Conservation (phyloP, 1,284 basidiomycete species). For the Ustilago trichophora region DNA sequence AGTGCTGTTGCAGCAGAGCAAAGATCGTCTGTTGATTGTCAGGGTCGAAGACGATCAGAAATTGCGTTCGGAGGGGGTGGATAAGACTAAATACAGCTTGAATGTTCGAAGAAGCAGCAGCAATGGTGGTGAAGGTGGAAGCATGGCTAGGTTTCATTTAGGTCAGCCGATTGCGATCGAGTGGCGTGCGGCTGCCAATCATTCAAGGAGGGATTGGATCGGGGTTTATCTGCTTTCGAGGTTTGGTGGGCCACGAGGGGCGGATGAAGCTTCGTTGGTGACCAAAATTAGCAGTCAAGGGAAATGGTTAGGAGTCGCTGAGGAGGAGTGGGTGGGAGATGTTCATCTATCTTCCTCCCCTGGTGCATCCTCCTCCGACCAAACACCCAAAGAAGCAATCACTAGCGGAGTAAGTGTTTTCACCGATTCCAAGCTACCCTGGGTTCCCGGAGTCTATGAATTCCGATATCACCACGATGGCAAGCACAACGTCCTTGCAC, state of each 20-base stretch:
- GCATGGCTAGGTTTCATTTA: conserved; percentile 76
- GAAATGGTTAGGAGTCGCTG: conserved; percentile 89
- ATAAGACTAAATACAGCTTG: conserved; percentile 46
- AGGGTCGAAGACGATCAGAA: conserved; percentile 50
- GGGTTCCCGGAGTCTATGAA: conserved; percentile 87
- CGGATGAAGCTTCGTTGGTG: conserved; percentile 37
- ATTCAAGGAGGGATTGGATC: conserved; percentile 96
- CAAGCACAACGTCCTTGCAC: conserved; percentile 92
- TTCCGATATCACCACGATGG: conserved; percentile 72
- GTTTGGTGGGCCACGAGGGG: conserved; percentile 31
- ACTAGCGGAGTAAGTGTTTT: conserved; percentile 37
- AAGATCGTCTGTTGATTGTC: conserved; percentile 72
- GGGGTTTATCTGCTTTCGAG: conserved; percentile 76
- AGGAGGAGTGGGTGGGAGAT: conserved; percentile 92
- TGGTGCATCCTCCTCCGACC: too few relatives aligned
- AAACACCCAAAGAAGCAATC: too few relatives aligned
- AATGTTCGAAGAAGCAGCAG: neutral
- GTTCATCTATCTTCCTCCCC: conserved; percentile 56
- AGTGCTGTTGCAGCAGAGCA: conserved; percentile 85
- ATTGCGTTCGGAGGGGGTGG: conserved; percentile 29
- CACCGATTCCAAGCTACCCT: conserved; percentile 74
- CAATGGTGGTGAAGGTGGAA: too few relatives aligned
- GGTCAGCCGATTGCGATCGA: conserved; percentile 86
- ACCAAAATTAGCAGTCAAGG: conserved; percentile 88
- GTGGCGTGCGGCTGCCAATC: conserved; percentile 86